phyloP scores from a whole-genome alignment of 106 monocot species.

The Acanthochlamys bracteata region DNA sequence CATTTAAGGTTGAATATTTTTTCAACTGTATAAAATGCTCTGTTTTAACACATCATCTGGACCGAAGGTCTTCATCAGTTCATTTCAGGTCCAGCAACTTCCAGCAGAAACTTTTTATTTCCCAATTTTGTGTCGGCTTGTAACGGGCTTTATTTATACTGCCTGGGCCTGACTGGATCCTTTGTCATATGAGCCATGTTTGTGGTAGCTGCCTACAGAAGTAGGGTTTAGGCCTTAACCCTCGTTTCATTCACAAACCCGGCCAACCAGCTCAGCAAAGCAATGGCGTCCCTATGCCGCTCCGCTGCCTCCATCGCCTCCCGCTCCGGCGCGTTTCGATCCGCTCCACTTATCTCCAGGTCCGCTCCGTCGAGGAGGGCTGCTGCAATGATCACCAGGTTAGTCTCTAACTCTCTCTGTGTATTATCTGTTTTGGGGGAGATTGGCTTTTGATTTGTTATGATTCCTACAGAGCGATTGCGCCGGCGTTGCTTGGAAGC shows the following conservation, averaged over 20 bases:
- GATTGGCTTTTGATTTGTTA: neutral
- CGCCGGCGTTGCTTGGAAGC: slow-evolving; percentile 19
- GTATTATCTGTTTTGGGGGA: neutral
- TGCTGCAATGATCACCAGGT: slow-evolving; percentile 22
- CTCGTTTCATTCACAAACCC: neutral
- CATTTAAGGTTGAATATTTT: too few species aligned
- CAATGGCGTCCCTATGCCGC: slow-evolving; percentile 30
- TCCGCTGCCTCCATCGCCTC: slow-evolving; percentile 20
- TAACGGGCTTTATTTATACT: neutral
- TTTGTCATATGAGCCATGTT: neutral
- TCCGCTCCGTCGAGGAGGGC: slow-evolving; percentile 13
- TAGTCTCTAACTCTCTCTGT: neutral
- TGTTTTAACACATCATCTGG: too few species aligned
- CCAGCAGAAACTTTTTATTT: neutral
- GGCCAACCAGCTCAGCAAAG: neutral
- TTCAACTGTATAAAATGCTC: too few species aligned
- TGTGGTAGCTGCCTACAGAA: neutral
- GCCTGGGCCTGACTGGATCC: neutral
- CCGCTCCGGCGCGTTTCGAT: slow-evolving; percentile 16
- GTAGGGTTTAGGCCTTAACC: neutral
- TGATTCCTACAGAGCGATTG: slow-evolving; percentile 19
- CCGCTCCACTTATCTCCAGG: slow-evolving; percentile 6
- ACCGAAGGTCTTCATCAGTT: too few species aligned
- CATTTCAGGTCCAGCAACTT: too few species aligned
- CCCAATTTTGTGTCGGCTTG: neutral